Percentiles rank a stretch among this genome's conserved stretches.
phyloP scores from a whole-genome alignment of 2,329 filamentous ascomycete species.

The Exutisphaerella laricina region DNA sequence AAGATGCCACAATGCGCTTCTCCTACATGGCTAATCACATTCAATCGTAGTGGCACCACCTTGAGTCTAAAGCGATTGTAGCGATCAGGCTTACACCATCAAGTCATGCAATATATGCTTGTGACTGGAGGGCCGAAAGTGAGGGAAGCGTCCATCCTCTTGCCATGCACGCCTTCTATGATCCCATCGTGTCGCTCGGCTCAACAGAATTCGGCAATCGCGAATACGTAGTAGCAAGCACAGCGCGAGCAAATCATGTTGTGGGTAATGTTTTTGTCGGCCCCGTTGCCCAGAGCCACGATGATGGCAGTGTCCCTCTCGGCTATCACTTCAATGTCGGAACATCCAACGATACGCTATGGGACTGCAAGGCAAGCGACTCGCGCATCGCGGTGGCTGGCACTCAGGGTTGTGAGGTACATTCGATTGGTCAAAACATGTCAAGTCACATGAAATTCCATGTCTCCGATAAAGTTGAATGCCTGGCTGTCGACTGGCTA shows the following conservation, averaged over 20 bases:
- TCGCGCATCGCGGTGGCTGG: neutral
- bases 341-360: slow-evolving; percentile 2
- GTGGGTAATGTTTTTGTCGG: slow-evolving; percentile 5
- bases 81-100: slow-evolving; percentile 1
- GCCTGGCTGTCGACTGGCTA: slow-evolving; percentile 1
- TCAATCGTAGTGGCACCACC: slow-evolving; percentile 1
- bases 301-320: neutral
- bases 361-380: slow-evolving; percentile 10
- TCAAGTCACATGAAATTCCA: no score
- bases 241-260: neutral
- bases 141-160: neutral
- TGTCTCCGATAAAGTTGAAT: no score
- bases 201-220: neutral
- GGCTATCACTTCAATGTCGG: slow-evolving; percentile 1
- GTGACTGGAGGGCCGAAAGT: neutral
- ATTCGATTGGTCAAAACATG: neutral
- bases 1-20: no score
- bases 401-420: neutral
- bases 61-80: slow-evolving; percentile 1
- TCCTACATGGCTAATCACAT: neutral
- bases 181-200: neutral
- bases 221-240: slow-evolving; percentile 3
- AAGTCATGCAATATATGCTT: slow-evolving; percentile 5
- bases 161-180: slow-evolving; percentile 7
- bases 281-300: neutral